These are phyloP conservation scores for Linnemannia exigua DNA, from an alignment of 192 early-diverging fungal species.

Conservation along the genomic window DNA sequence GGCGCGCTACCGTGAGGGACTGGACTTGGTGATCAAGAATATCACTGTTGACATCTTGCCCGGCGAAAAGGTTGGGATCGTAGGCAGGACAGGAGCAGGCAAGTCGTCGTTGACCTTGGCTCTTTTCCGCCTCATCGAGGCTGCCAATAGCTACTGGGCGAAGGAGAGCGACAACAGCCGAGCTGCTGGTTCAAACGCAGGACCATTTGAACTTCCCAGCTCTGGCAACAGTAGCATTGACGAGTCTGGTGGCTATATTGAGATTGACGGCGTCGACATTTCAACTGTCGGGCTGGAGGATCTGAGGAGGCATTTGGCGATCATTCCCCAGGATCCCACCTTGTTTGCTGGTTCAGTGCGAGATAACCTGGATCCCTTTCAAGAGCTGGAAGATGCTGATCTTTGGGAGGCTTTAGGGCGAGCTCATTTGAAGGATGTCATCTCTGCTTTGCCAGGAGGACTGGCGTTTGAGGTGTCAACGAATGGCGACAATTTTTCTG, in stretches of 20 bases:
- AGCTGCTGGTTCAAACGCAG: constrained; percentile 15
- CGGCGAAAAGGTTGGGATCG: constrained; percentile 87
- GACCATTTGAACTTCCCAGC: too few species aligned
- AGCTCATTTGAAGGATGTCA: constrained; percentile 71
- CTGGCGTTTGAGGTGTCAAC: constrained; percentile 83
- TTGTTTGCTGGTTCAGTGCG: constrained; percentile 69
- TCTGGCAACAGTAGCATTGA: constrained; percentile 65
- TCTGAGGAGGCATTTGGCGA: constrained; percentile 79
- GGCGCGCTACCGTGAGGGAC: constrained; percentile 81
- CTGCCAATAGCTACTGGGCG: constrained; percentile 63
- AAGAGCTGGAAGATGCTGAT: constrained; percentile 77
- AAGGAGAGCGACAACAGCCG: constrained; percentile 56
- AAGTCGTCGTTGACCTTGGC: constrained; percentile 67
- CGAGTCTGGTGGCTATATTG: constrained; percentile 71
- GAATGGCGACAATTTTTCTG: constrained; percentile 84
- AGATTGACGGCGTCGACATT: constrained; percentile 86
- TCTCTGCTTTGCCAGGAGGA: constrained; percentile 49
- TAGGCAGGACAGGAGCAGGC: constrained; percentile 76
- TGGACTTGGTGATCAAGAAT: constrained; percentile 79
- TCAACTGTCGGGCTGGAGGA: constrained; percentile 76
- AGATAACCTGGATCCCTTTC: constrained; percentile 92
- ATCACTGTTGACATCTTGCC: constrained; percentile 74
- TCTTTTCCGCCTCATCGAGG: constrained; percentile 65
- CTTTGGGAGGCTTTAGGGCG: constrained; percentile 83
- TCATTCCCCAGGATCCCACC: constrained; percentile 87